Evolutionary conservation across 2,329 filamentous ascomycete species (phyloP).

Genomic region (Zymoseptoria crescenta): DNA sequence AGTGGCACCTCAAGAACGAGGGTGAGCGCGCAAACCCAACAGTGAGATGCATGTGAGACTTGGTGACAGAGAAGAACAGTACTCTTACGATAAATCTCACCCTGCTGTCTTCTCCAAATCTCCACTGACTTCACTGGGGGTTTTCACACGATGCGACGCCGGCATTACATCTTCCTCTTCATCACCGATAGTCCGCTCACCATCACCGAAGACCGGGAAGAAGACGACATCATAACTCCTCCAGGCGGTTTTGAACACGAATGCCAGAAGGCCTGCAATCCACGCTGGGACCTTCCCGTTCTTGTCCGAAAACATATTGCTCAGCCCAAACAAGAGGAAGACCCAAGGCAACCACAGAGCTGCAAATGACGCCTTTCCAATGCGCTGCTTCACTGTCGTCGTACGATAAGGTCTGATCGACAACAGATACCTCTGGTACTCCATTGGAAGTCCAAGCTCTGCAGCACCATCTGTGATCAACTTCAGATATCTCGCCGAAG

Average conservation of each 20-base stretch:
- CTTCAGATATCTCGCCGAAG: constrained; percentile 74
- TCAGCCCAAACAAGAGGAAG: constrained; percentile 44
- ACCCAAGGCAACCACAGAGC: constrained; percentile 52
- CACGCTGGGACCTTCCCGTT: constrained; percentile 62
- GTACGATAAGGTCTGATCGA: constrained; percentile 61
- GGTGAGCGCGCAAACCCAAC: background rate
- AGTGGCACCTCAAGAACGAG: background rate
- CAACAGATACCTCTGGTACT: constrained; percentile 68
- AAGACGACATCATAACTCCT: constrained; percentile 56
- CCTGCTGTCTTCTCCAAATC: background rate
- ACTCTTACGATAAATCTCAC: background rate
- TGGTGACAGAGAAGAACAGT: background rate
- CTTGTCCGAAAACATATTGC: constrained; percentile 51
- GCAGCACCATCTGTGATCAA: constrained; percentile 69
- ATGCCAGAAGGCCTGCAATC: constrained; percentile 48
- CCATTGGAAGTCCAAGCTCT: constrained; percentile 70
- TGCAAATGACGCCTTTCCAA: constrained; percentile 59
- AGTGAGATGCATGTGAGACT: background rate
- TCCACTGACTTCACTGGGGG: background rate
- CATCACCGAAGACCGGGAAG: constrained; percentile 70
- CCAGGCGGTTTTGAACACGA: constrained; percentile 55
- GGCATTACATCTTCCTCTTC: constrained; percentile 5
- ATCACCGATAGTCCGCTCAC: constrained; percentile 55
- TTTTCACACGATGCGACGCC: background rate
- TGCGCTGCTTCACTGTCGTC: constrained; percentile 57